Conservation (phyloP, 2,329 filamentous ascomycete genomes). For the Cercospora janseana region DNA sequence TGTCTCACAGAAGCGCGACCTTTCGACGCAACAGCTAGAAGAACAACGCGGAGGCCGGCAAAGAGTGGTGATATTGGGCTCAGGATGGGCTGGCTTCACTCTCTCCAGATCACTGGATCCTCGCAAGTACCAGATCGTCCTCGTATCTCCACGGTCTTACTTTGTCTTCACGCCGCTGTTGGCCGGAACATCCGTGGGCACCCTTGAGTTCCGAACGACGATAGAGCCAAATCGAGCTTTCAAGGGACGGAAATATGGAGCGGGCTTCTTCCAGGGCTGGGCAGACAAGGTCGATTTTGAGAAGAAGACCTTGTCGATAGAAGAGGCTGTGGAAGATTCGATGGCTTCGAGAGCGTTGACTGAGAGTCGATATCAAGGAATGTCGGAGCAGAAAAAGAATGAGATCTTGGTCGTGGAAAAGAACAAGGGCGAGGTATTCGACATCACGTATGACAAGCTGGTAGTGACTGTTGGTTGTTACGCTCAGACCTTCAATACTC, state of each 20-base stretch:
- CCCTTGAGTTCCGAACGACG: conserved; percentile 80
- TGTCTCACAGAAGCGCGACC: conserved; percentile 19
- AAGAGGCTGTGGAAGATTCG: conserved; percentile 61
- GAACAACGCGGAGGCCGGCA: conserved; percentile 43
- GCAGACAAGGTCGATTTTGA: conserved; percentile 78
- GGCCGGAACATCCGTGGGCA: conserved; percentile 79
- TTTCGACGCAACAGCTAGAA: conserved; percentile 32
- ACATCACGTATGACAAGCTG: conserved; percentile 78
- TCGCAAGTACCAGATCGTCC: conserved; percentile 67
- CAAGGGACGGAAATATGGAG: conserved; percentile 57
- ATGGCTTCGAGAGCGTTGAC: conserved; percentile 57
- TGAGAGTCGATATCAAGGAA: conserved; percentile 9
- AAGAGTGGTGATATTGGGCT: conserved; percentile 70
- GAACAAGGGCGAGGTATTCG: conserved; percentile 63
- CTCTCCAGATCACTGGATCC: conserved; percentile 70
- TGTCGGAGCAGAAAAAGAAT: conserved; percentile 41
- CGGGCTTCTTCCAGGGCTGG: conserved; percentile 79
- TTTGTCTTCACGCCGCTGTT: conserved; percentile 87
- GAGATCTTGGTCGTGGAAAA: conserved; percentile 44
- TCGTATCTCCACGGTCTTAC: conserved; percentile 84
- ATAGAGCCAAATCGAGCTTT: conserved; percentile 76
- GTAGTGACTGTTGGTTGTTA: conserved; percentile 81
- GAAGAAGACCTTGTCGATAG: conserved; percentile 69
- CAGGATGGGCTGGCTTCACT: conserved; percentile 65
- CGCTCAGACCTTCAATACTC: conserved; percentile 80